phyloP scores from a whole-genome alignment of 345 rosid species.

The Pugionium dolabratum region DNA sequence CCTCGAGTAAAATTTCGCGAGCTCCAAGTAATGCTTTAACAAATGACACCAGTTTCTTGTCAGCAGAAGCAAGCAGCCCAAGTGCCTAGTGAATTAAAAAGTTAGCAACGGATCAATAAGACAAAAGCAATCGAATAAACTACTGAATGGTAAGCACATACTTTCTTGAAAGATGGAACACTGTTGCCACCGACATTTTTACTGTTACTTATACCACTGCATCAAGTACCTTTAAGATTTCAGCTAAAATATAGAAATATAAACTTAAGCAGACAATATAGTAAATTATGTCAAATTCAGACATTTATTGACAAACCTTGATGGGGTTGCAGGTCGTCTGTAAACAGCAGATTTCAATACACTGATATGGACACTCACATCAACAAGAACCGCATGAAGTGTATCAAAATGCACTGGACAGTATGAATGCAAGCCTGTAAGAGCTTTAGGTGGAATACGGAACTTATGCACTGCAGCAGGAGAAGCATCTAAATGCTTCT shows the following conservation, averaged over 20 bases:
- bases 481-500: slow-evolving; percentile 54
- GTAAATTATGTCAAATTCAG: slow-evolving; percentile 26
- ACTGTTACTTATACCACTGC: slow-evolving; percentile 40
- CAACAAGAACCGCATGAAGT: slow-evolving; percentile 81
- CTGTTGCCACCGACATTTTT: slow-evolving; percentile 50
- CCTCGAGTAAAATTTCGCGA: slow-evolving; percentile 67
- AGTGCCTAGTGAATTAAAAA: slow-evolving; percentile 49
- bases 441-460: slow-evolving; percentile 93
- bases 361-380: slow-evolving; percentile 73
- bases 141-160: slow-evolving; percentile 38
- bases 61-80: slow-evolving; percentile 46
- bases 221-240: slow-evolving; percentile 18
- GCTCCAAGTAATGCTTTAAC: slow-evolving; percentile 75
- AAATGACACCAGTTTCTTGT: slow-evolving; percentile 50
- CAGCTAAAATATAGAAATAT: not conserved
- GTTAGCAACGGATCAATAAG: slow-evolving; percentile 24
- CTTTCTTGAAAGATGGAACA: slow-evolving; percentile 55
- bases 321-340: slow-evolving; percentile 46
- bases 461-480: slow-evolving; percentile 86
- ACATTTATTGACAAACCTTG: slow-evolving; percentile 58
- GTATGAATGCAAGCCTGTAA: slow-evolving; percentile 88
- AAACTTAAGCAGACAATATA: not conserved
- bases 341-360: slow-evolving; percentile 62
- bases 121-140: not conserved
- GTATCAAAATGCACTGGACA: slow-evolving; percentile 92